Evolutionary conservation across 345 rosid genomes (phyloP), one percentile per base, ranked within the genome.

Genomic region (Salix purpurea): DNA sequence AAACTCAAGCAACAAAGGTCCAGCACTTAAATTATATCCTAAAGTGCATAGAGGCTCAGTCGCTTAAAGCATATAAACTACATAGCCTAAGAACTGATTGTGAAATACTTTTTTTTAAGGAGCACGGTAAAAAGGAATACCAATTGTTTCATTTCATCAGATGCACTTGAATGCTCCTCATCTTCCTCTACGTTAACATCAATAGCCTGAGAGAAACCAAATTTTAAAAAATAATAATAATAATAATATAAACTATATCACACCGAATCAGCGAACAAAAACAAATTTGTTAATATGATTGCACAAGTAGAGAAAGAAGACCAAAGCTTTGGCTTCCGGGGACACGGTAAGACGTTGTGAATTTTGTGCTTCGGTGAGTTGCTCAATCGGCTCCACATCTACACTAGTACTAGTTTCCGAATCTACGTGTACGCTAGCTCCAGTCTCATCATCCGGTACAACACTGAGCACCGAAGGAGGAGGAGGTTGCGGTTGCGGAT

Each of bases 291-390:
- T 8, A 44, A 67, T 30, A 11, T 28, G 16, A 71, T 28, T 34
- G 14, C 37, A 75, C 24, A 12, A 48, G 37, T 67, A 34, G 23
- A 65, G 64, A 60, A 42, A 62, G 34, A 78, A 34, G 85, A 90
- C 91, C 93, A 85, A 78, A 73, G 90, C 84, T 81, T 84, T 84
- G 44, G 86, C 79, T 64, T 86, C 84, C 70, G 85, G 80, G 32
- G 82, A 81, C 14, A 84, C 79, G 24, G 81, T 80, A 21, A 84
- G 67, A 67, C 65, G 75, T 24, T 74, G 80, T 54, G 84, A 72
- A 37, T 71, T 72, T 65, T 82, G 74, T 10, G 67, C 85, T 42
- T 77, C 80, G 21, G 6, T 64, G 42, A 15, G 15, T 37, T 65
- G 67, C 32, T 56, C 46, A 72, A 58, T 24, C 67, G 7, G 13